These are phyloP conservation scores for Acanthamoeba culbertsoni DNA, from an alignment of 208 protist genomes.

Conservation along the genomic window DNA sequence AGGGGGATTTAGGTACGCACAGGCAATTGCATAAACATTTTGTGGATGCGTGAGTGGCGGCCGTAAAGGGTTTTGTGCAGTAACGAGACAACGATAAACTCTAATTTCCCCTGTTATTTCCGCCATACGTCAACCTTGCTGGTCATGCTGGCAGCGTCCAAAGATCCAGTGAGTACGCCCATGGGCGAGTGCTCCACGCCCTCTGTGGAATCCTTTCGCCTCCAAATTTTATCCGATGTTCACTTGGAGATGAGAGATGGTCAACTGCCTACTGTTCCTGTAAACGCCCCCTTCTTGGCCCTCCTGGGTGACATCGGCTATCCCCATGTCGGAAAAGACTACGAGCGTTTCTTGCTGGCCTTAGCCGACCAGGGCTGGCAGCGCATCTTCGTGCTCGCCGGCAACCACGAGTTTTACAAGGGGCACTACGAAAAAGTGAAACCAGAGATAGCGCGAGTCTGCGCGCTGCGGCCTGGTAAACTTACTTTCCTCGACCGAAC, in stretches of 20 bases:
- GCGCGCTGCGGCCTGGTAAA: background rate
- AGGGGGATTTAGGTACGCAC: background rate
- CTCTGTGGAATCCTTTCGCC: background rate
- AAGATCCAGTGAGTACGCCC: no score
- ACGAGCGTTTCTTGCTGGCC: background rate
- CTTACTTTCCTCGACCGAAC: constrained; percentile 44
- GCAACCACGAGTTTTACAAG: constrained; percentile 54
- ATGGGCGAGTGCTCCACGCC: no score
- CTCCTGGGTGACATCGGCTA: constrained; percentile 43
- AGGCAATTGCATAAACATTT: constrained; percentile 13
- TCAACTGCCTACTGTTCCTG: background rate
- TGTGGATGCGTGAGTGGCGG: background rate
- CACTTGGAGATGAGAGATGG: constrained; percentile 14
- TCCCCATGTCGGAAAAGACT: background rate
- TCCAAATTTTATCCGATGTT: constrained; percentile 11
- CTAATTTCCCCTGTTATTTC: no score
- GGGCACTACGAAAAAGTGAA: constrained; percentile 13
- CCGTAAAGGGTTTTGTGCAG: no score
- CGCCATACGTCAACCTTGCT: no score
- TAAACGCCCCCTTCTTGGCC: background rate
- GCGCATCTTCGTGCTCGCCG: constrained; percentile 12
- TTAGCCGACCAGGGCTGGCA: background rate
- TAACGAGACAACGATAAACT: no score
- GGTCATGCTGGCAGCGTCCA: no score
- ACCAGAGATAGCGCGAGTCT: background rate